Evolutionary conservation across 352 stramenopile species (phyloP), one percentile per base, ranked within the genome.

Genomic region (Thraustochytrium striatum): DNA sequence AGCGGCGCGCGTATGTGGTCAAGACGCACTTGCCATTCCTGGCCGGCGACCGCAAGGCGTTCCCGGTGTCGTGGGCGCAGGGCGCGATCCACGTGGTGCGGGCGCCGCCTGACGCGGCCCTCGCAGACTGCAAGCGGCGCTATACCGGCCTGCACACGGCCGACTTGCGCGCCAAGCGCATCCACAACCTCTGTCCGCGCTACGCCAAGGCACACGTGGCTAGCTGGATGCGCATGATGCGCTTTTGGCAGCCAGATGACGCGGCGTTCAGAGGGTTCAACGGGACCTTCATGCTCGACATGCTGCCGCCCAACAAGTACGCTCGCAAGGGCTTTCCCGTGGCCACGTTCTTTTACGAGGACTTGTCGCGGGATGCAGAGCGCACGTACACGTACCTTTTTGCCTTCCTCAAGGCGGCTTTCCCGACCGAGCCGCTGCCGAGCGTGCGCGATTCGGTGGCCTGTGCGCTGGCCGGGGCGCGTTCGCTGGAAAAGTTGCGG

Each of bases 1-100:
- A 58, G 30, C 44, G 30, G 9, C 58, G 25, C 13, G 68, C 44
- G 1, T 38, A 32, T 25, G 25, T 75, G 30, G 32, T 75, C 33
- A 75, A 75, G 65, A 75, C 41, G 11, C 65, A 75, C 50, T 75
- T 61, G 30, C 65, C 65, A 19, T 75, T 75, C 52, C 52, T 55
- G 30, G 36, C 44, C 16, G 47, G 25, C 47, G 44, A 58, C 36
- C 32, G 30, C 32, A 61, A 75, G 35, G 32, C 30, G 16, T 75
- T 75, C 32, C 65, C 65, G 16, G 30, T 47, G 19, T 21, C 52
- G 7, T 62, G 52, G 65, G 65, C 65, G 16, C 33, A 38, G 11
- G 44, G 65, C 39, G 65, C 19, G n/a, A 75, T 75, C 35, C 44
- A 75, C 47, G 65, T 75, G 5, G 65, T 61, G 19, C 65, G 65